A percentile compares a stretch with the other conserved stretches of the same genome.
phyloP scores from a whole-genome alignment of 257 asterid genomes.

The Eucommia ulmoides region DNA sequence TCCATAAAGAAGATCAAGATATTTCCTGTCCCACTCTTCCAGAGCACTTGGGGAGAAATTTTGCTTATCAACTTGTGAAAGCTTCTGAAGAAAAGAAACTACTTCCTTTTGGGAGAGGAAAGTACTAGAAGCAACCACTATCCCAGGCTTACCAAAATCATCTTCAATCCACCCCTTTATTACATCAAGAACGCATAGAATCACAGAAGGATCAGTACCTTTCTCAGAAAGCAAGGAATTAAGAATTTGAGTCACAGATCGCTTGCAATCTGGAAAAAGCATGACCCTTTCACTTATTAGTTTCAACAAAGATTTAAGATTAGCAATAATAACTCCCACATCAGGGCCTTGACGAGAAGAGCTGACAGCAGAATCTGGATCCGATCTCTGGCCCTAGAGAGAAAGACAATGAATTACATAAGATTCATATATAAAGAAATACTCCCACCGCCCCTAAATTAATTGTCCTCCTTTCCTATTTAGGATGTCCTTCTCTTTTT shows the following conservation, averaged over 20 bases:
- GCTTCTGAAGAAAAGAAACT: constrained; percentile 88
- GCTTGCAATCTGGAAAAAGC: constrained; percentile 86
- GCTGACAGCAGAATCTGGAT: constrained; percentile 83
- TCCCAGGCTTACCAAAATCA: constrained; percentile 74
- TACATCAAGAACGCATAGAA: constrained; percentile 79
- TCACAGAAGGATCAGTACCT: constrained; percentile 88
- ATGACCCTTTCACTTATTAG: constrained; percentile 81
- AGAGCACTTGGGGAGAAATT: constrained; percentile 44
- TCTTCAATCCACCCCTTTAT: constrained; percentile 86
- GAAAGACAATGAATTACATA: too few relatives aligned
- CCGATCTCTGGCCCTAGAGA: constrained; percentile 79
- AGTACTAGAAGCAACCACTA: constrained; percentile 46
- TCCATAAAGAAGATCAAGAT: constrained; percentile 84
- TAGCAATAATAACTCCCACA: constrained; percentile 70
- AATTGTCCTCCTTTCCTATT: too few relatives aligned
- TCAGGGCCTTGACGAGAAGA: constrained; percentile 98
- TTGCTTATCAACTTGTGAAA: constrained; percentile 92
- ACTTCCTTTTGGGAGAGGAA: constrained; percentile 79
- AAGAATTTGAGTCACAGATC: constrained; percentile 71
- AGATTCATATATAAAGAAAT: too few relatives aligned
- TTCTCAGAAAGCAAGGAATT: constrained; percentile 82
- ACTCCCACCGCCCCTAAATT: not conserved
- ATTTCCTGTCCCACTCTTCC: constrained; percentile 93
- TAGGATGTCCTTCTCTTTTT: too few relatives aligned
- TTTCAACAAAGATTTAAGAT: constrained; percentile 72